phyloP scores from a whole-genome alignment of 192 early-diverging fungal genomes.

The Coemansia aciculifera region DNA sequence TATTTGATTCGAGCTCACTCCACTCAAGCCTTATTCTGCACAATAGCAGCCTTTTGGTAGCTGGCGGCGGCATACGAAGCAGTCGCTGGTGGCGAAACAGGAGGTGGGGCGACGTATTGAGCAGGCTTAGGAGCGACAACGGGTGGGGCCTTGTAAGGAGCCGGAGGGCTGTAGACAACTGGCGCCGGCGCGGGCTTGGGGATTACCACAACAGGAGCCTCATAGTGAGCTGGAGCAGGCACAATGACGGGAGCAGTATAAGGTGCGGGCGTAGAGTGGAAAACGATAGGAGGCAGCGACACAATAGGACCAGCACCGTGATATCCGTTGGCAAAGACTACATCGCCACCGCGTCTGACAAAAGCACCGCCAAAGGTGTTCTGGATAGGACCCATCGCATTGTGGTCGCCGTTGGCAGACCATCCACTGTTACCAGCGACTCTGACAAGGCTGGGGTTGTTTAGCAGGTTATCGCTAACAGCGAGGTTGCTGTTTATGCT shows the following conservation, averaged over 20 bases:
- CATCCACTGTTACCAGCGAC: slow-evolving; percentile 35
- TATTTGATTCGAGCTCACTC: background rate
- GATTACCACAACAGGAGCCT: slow-evolving; percentile 1
- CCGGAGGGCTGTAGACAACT: slow-evolving; percentile 12
- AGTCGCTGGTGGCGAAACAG: slow-evolving; percentile 2
- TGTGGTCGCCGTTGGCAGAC: slow-evolving; percentile 32
- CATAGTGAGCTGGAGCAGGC: slow-evolving; percentile 21
- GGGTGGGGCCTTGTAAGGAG: slow-evolving; percentile 13
- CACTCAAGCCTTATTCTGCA: slow-evolving; percentile 19
- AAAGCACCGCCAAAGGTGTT: slow-evolving; percentile 20
- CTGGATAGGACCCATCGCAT: slow-evolving; percentile 23
- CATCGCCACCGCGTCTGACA: slow-evolving; percentile 18
- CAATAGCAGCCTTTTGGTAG: slow-evolving; percentile 15
- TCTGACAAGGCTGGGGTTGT: slow-evolving; percentile 20
- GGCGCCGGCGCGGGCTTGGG: slow-evolving; percentile 7
- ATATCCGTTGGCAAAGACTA: slow-evolving; percentile 13
- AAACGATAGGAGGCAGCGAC: slow-evolving; percentile 13
- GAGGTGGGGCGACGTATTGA: slow-evolving; percentile 4
- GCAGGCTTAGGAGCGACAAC: background rate
- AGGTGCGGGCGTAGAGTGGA: slow-evolving; percentile 14
- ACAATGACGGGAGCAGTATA: slow-evolving; percentile 13
- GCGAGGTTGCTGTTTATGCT: slow-evolving; percentile 25
- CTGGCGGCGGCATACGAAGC: slow-evolving; percentile 5
- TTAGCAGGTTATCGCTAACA: slow-evolving; percentile 26
- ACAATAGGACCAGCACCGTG: slow-evolving; percentile 4